A percentile compares a stretch with the other conserved stretches of the same genome.
These are phyloP conservation scores for Cucurbita pepo DNA, from an alignment of 306 rosid species.

Conservation along the genomic window DNA sequence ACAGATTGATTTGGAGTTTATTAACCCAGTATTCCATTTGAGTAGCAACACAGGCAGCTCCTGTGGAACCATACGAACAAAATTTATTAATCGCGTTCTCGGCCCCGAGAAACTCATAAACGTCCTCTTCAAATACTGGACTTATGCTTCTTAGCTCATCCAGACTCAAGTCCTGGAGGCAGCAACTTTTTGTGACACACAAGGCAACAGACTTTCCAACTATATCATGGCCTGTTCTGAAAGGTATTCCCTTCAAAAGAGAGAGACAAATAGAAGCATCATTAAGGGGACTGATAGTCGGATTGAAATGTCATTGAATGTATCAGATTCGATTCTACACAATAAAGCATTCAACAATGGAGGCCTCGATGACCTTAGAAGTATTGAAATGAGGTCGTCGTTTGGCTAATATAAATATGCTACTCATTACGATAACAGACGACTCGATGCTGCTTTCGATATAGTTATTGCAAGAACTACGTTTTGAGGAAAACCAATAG, in stretches of 20 bases:
- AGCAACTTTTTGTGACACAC: slow-evolving; percentile 49
- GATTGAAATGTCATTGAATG: neutral
- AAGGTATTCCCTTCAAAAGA: slow-evolving; percentile 48
- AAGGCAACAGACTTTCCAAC: slow-evolving; percentile 75
- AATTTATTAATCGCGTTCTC: slow-evolving; percentile 70
- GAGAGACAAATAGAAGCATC: neutral
- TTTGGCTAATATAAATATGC: neutral
- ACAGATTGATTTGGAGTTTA: slow-evolving; percentile 32
- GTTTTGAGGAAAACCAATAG: neutral
- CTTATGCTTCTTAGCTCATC: slow-evolving; percentile 55
- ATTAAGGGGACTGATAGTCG: neutral
- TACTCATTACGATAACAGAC: neutral
- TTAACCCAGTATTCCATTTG: slow-evolving; percentile 52
- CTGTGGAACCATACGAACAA: slow-evolving; percentile 82
- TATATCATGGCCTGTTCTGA: slow-evolving; percentile 87
- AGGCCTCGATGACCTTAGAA: no score
- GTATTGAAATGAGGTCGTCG: neutral
- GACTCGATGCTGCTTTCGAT: neutral
- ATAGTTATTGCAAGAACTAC: neutral
- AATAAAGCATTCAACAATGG: neutral
- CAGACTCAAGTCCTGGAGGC: slow-evolving; percentile 50
- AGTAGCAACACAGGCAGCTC: slow-evolving; percentile 66
- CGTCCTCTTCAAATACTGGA: slow-evolving; percentile 53
- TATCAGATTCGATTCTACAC: neutral
- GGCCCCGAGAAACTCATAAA: slow-evolving; percentile 73